Base-by-base conservation (phyloP, 495 filamentous ascomycete species). In the Antarctomyces pellizariae region DNA sequence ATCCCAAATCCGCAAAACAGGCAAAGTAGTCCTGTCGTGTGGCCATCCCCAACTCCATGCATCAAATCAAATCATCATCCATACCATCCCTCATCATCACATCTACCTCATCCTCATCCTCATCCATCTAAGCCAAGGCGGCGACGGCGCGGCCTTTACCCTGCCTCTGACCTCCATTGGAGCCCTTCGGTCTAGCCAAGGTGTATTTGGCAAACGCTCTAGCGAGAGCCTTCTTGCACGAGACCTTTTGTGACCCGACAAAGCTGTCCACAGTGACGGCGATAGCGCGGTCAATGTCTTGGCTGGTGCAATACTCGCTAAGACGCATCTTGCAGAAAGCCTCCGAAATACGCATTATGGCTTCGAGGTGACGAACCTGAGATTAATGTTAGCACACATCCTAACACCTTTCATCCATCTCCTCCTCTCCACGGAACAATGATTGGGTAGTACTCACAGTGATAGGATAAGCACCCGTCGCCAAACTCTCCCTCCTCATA, bases 141-240 rank as follows among this genome's bases (percentile, higher is more conserved):
- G 19, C 6, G 19, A 21, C 19, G 10, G 19, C 10, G 19, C 19
- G 19, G 6, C 19, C 19, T 10, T 21, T 6, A 21, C 19, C 10
- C 10, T 10, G 6, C 6, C 7, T 10, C 19, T 21, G 19, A 10
- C 19, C 10, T 36, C 39, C n/a, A 29, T 33, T 8, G 19, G n/a
- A n/a, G n/a, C n/a, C 12, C 4, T 52, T 48, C 0, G 55, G 56
- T 38, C 57, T 40, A 4, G 54, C 52, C 18, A 69, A 46, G 1
- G 65, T 68, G 32, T 92, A 99, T 64, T 99, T 99, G 33, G 89
- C 83, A 64, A 99, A 99, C 9, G 89, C 83, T 32, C 89, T 61
- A 7, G 78, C 78, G 28, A 99, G 65, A 16, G 86, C 82, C 62
- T 92, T 93, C 69, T 95, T 99, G 53, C 75, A 82, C 56, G 74